Evolutionary conservation across 192 early-diverging fungal genomes (phyloP), one percentile per base, ranked within the genome.

Genomic region (Coemansia asiatica): DNA sequence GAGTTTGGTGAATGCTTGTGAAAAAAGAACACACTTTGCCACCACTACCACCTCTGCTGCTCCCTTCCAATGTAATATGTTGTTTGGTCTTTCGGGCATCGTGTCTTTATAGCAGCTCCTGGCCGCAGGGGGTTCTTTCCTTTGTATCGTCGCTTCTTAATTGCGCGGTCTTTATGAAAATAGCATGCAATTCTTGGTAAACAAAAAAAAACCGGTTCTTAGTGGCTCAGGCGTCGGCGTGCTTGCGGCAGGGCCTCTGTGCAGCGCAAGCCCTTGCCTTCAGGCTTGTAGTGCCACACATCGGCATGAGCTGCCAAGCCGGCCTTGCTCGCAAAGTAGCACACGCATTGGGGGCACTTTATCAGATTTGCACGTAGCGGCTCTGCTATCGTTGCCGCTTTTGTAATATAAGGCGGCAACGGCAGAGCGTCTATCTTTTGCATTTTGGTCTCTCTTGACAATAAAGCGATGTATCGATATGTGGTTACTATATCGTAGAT

Each of bases 291-390:
- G 63, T 81, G 78, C 78, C 78, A 81, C 27, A 81, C 78, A 60
- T 81, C 66, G 48, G 66, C 59, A 57, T 81, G 78, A 2, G 66
- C 73, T 1, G 47, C 61, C 22, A 81, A 50, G 9, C 64, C 23
- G 35, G 40, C 49, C 50, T 61, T 60, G 60, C 51, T 65, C 31
- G 56, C 48, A 38, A 81, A 81, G 63, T 67, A 69, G 48, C 56
- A 59, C 12, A 81, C 73, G 67, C 78, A 81, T 44, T 81, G 51
- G 25, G 78, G 73, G 31, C 78, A 81, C 67, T 81, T 75, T 54
- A 67, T 56, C 56, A 27, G 36, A 13, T 28, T 44, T 40, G 59
- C 19, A 23, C 31, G 40, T 13, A 25, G 7, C 16, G 59, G 59
- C 9, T 60, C 40, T 47, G 40, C 21, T 60, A 28, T 47, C 27